Evolutionary conservation across 2,329 filamentous ascomycete genomes (phyloP).

Genomic region (Penicillium sp.): DNA sequence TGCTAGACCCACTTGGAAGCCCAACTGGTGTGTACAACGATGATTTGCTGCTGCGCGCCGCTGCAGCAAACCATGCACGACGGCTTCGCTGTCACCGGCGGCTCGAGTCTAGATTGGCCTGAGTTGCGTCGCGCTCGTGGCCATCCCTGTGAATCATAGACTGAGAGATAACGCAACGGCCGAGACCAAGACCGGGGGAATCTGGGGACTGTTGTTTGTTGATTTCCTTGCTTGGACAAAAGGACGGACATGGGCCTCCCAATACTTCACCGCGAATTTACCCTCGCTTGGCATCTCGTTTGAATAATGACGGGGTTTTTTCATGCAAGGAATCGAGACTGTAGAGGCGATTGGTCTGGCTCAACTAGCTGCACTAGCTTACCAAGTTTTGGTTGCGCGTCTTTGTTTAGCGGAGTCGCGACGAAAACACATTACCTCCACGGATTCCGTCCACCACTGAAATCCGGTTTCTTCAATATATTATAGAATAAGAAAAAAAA

Average conservation of each 20-base stretch:
- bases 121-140: conserved; percentile 4
- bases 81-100: conserved; percentile 13
- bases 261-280: not conserved
- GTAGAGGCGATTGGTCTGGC: conserved; percentile 21
- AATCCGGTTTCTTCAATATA: not conserved
- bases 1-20: conserved; percentile 20
- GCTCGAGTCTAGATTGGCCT: conserved; percentile 18
- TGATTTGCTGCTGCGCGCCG: conserved; percentile 22
- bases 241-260: not conserved
- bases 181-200: no score
- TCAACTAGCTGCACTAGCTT: conserved; percentile 3
- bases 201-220: not conserved
- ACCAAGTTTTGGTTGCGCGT: not conserved
- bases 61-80: conserved; percentile 19
- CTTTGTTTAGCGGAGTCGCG: not conserved
- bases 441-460: not conserved
- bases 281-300: not conserved
- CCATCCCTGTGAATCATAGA: conserved; percentile 1
- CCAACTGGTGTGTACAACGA: conserved; percentile 25
- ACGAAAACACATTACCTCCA: not conserved
- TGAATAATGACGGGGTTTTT: conserved; percentile 3
- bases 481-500: no score
- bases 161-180: not conserved
- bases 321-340: conserved; percentile 23
- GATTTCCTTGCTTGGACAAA: not conserved